Evolutionary conservation across 2,329 filamentous ascomycete species (phyloP).

Genomic region (Colletotrichum salicis): DNA sequence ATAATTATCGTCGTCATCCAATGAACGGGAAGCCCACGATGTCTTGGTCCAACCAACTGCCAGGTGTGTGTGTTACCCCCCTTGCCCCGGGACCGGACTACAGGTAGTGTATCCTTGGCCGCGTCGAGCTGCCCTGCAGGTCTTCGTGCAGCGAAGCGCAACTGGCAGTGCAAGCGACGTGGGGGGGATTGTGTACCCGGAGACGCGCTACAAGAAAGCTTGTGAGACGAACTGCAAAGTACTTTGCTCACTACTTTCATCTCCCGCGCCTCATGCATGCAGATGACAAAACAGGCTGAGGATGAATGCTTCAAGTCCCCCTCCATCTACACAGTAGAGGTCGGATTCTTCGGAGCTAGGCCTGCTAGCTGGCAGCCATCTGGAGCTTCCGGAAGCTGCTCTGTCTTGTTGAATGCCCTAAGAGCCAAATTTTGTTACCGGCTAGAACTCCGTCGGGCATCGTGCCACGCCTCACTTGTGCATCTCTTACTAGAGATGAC

Average conservation of each 20-base stretch:
- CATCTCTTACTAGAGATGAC: not conserved
- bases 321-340: not conserved
- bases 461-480: not conserved
- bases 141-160: slow-evolving; percentile 17
- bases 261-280: slow-evolving; percentile 1
- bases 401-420: not conserved
- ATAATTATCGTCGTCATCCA: slow-evolving; percentile 27
- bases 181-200: slow-evolving; percentile 14
- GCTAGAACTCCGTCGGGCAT: not conserved
- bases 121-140: slow-evolving; percentile 22
- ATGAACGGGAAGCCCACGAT: slow-evolving; percentile 5
- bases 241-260: not conserved
- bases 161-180: slow-evolving; percentile 21
- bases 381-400: slow-evolving; percentile 1
- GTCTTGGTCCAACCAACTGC: not conserved
- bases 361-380: slow-evolving; percentile 8
- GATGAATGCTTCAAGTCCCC: slow-evolving; percentile 1
- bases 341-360: slow-evolving; percentile 1
- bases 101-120: not conserved
- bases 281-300: not conserved
- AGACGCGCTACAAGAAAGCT: slow-evolving; percentile 29
- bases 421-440: not conserved
- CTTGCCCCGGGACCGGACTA: not conserved
- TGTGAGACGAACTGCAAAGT: slow-evolving; percentile 25
- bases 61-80: not conserved